Percentiles rank a stretch among this genome's conserved stretches.
phyloP scores from a whole-genome alignment of 1,284 basidiomycete species.

The Cutaneotrichosporon cyanovorans region DNA sequence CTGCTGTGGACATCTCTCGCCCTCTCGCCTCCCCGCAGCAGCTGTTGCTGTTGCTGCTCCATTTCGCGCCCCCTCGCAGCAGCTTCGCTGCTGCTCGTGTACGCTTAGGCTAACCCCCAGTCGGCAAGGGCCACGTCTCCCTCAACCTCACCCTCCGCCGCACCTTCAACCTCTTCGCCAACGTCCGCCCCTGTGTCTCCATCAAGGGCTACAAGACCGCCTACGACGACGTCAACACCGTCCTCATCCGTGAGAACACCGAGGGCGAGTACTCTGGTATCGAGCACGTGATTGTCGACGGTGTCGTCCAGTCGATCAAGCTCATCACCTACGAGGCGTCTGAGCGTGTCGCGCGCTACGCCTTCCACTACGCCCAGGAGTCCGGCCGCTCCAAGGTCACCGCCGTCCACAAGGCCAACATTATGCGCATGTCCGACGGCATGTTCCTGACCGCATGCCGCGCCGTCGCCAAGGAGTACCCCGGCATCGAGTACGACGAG shows the following conservation, averaged over 20 bases:
- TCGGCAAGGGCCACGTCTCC: conserved; percentile 98
- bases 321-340: conserved; percentile 99
- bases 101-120: conserved; percentile 45
- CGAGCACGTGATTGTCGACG: conserved; percentile 94
- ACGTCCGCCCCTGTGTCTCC: conserved; percentile 93
- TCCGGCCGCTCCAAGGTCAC: conserved; percentile 87
- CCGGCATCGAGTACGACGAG: conserved; percentile 87
- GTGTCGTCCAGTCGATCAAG: conserved; percentile 99
- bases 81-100: too few relatives aligned
- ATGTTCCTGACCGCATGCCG: conserved; percentile 99
- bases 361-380: conserved; percentile 92
- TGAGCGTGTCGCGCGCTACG: conserved; percentile 95
- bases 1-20: too few relatives aligned
- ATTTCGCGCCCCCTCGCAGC: too few relatives aligned
- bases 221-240: conserved; percentile 96
- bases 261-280: conserved; percentile 99
- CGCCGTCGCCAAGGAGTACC: conserved; percentile 93
- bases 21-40: too few relatives aligned
- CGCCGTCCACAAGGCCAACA: conserved; percentile 99
- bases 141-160: conserved; percentile 93
- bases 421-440: conserved; percentile 99
- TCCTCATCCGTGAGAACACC: conserved; percentile 98
- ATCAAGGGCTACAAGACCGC: conserved; percentile 97
- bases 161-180: conserved; percentile 97
- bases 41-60: too few relatives aligned